A percentile compares a stretch with the other conserved stretches of the same genome.
phyloP scores from a whole-genome alignment of 2,329 filamentous ascomycete species.

The Exophiala sp. region DNA sequence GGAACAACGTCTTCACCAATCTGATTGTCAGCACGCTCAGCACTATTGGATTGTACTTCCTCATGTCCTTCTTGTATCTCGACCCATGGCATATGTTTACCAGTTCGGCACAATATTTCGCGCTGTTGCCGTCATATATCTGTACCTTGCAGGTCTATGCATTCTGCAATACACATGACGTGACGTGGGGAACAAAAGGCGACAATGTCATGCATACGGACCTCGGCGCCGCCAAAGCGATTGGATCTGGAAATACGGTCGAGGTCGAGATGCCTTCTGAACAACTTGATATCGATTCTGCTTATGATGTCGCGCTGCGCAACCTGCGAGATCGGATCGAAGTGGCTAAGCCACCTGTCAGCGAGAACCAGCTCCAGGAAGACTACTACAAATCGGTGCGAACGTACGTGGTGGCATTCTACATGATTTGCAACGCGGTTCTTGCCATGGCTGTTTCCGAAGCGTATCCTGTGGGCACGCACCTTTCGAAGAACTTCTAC shows the following conservation, averaged over 20 bases:
- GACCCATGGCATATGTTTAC: conserved; percentile 99
- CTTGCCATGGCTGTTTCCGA: conserved; percentile 92
- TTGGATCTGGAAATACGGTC: conserved; percentile 66
- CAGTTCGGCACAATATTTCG: conserved; percentile 83
- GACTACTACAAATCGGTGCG: conserved; percentile 97
- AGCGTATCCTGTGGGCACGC: conserved; percentile 67
- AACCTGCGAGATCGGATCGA: conserved; percentile 92
- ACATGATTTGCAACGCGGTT: conserved; percentile 89
- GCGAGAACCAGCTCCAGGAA: conserved; percentile 84
- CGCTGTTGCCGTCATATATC: conserved; percentile 87
- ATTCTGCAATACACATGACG: conserved; percentile 98
- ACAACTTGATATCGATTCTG: conserved; percentile 95
- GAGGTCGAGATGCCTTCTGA: conserved; percentile 97
- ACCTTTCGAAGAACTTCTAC: conserved; percentile 76
- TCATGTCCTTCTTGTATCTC: conserved; percentile 94
- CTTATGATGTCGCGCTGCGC: conserved; percentile 93
- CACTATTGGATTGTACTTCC: conserved; percentile 88
- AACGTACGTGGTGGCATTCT: conserved; percentile 95
- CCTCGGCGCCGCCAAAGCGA: conserved; percentile 77
- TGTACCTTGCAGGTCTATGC: conserved; percentile 97
- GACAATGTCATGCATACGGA: conserved; percentile 95
- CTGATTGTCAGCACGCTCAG: conserved; percentile 85
- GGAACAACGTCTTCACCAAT: conserved; percentile 91
- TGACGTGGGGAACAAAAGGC: conserved; percentile 98
- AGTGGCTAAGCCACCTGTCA: conserved; percentile 60